A percentile compares a stretch with the other conserved stretches of the same genome.
Evolutionary conservation across 495 filamentous ascomycete species (phyloP).

Genomic region (Daldinia childiae): DNA sequence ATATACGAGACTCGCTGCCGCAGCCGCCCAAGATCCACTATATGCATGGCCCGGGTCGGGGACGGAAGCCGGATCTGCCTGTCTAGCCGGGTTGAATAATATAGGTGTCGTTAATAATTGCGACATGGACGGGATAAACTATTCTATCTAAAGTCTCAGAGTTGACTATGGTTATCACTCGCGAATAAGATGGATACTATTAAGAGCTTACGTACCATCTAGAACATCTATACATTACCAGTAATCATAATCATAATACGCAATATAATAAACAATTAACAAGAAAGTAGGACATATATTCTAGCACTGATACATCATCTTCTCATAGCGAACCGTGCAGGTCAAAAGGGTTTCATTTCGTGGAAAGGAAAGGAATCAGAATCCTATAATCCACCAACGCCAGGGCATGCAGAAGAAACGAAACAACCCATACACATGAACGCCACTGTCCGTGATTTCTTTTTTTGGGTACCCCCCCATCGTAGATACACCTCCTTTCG

Average conservation of each 20-base stretch:
- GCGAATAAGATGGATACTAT: not conserved
- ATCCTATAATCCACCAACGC: conserved; percentile 34
- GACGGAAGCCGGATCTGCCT: conserved; percentile 29
- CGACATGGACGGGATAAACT: not conserved
- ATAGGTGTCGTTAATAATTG: not conserved
- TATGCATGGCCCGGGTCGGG: conserved; percentile 42
- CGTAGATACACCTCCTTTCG: not conserved
- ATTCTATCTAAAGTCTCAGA: not conserved
- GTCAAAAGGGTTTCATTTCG: conserved; percentile 15
- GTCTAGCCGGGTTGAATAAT: not conserved
- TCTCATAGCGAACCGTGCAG: not conserved
- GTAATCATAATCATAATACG: not conserved
- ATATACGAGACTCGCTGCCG: conserved; percentile 43
- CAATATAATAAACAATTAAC: not conserved
- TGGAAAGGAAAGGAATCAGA: conserved; percentile 26
- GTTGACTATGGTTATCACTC: not conserved
- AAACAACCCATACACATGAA: conserved; percentile 27
- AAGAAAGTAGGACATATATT: not conserved
- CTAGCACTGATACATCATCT: not conserved
- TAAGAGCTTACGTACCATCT: no score
- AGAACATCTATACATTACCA: not conserved
- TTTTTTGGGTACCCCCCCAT: not conserved
- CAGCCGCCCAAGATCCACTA: conserved; percentile 45
- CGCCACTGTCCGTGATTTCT: conserved; percentile 25
- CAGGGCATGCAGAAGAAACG: conserved; percentile 36